A percentile compares a stretch with the other conserved stretches of the same genome.
These are phyloP conservation scores for Vitis rupestris DNA, from an alignment of 164 flowering plant genomes.

Conservation along the genomic window DNA sequence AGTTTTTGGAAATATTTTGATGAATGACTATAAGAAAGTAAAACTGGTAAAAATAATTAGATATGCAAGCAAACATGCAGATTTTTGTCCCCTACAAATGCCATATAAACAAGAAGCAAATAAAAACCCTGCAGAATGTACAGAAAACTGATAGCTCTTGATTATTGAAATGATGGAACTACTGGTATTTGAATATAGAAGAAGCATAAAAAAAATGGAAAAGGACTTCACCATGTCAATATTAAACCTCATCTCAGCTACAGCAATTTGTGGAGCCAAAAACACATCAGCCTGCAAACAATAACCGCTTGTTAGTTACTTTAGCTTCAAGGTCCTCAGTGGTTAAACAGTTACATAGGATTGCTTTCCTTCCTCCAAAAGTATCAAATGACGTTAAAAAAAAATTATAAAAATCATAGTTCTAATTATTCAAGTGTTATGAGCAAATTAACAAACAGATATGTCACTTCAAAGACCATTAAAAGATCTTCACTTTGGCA, in stretches of 20 bases:
- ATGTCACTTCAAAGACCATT: neutral
- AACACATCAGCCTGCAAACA: conserved; percentile 71
- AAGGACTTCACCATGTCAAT: conserved; percentile 54
- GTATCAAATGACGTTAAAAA: neutral
- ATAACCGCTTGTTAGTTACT: conserved; percentile 1
- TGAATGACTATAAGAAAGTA: neutral
- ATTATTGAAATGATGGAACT: no score
- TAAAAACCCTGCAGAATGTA: neutral
- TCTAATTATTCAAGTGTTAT: neutral
- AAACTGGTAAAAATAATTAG: neutral
- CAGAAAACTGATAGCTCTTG: neutral
- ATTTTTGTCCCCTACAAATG: neutral
- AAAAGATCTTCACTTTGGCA: neutral
- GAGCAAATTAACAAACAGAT: neutral
- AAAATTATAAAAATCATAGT: neutral
- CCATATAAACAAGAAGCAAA: neutral
- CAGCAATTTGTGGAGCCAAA: conserved; percentile 63
- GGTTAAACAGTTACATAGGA: neutral
- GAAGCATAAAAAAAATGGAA: neutral
- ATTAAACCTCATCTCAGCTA: conserved; percentile 41
- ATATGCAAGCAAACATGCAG: neutral
- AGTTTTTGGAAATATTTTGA: neutral
- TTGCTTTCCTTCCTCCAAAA: neutral
- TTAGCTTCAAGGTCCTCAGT: neutral
- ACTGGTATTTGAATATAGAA: neutral